phyloP scores from a whole-genome alignment of 108 stramenopile species.

The Craspedostauros australis region DNA sequence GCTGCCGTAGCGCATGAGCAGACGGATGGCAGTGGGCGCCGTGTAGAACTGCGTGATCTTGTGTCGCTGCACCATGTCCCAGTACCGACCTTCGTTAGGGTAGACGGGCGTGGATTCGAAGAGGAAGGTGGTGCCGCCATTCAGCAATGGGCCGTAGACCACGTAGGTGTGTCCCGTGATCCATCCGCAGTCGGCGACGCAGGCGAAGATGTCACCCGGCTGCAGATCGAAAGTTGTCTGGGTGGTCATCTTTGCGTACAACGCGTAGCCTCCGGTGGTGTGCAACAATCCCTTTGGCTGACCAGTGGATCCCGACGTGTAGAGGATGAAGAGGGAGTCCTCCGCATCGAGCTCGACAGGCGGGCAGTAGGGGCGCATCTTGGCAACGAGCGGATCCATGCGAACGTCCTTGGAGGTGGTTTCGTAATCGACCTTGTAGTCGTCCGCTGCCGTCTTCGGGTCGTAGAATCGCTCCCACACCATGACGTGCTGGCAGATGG shows the following conservation, averaged over 20 bases:
- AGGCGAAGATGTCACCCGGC: conserved; percentile 89
- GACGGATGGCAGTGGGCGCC: conserved; percentile 96
- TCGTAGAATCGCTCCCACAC: conserved; percentile 78
- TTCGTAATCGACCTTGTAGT: conserved; percentile 26
- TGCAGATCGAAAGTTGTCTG: conserved; percentile 76
- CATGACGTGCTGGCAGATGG: conserved; percentile 73
- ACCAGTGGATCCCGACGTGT: conserved; percentile 95
- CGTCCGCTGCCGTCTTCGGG: conserved; percentile 26
- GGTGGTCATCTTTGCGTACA: conserved; percentile 84
- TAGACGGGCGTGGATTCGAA: conserved; percentile 94
- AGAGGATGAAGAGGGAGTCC: conserved; percentile 95
- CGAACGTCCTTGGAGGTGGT: conserved; percentile 69
- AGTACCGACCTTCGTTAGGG: conserved; percentile 89
- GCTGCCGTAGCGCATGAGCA: conserved; percentile 91
- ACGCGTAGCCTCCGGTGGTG: conserved; percentile 91
- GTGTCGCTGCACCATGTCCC: conserved; percentile 90
- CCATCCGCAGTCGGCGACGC: conserved; percentile 96
- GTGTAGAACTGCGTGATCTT: conserved; percentile 83
- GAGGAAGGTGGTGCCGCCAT: conserved; percentile 90
- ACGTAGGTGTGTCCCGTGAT: conserved; percentile 98
- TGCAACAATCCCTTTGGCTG: conserved; percentile 93
- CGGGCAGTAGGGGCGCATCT: conserved; percentile 92
- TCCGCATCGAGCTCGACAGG: conserved; percentile 94
- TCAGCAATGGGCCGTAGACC: conserved; percentile 91
- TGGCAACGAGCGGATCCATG: conserved; percentile 77